Evolutionary conservation across 1,139 yeast species (phyloP), one percentile per base, ranked within the genome.

Genomic region (Trichomonascaceae sp.): DNA sequence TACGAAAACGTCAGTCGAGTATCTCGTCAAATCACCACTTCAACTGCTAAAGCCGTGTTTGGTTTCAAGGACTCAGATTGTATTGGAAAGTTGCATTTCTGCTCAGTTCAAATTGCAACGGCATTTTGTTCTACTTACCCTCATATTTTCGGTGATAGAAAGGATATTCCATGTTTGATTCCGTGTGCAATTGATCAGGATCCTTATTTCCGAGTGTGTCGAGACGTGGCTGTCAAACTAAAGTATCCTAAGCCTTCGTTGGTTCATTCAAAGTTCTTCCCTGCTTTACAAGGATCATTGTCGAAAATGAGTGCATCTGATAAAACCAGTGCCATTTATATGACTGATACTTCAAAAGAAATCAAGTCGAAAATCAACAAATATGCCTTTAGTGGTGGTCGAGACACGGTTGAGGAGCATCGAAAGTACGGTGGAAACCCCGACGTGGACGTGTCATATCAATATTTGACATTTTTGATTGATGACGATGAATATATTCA

Each of bases 171-270:
- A 57, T 88, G 96, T 73, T 77, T 95, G 71, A 95, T 95, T 71
- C 99, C 99, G 43, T 95, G 99, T 79, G 99, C 99, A 49, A 95
- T 95, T 70, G 99, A 95, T 70, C 97, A 91, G 75, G 99, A 95
- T 71, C 99, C 99, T 43, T 95, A 95, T 73, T 95, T 95, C 76
- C 81, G 99, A 71, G 96, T 95, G 32, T 88, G 96, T 73, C 81
- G 99, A 73, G 99, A 95, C 69, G 99, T 95, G 60, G 97, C 99
- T 24, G 90, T 85, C 67, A 93, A 91, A 71, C 80, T 95, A 68
- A 87, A 86, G 72, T 95, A 80, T 70, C 76, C 91, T 61, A 95
- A 95, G 73, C 99, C 98, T 19, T 83, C 97, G 4, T 80, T 93
- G 70, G 79, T 95, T 62, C 98, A 93, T 71, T 85, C 99, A 56